Conservation (phyloP, 2,329 filamentous ascomycete genomes). For the Chrysosporium keratinophilum region DNA sequence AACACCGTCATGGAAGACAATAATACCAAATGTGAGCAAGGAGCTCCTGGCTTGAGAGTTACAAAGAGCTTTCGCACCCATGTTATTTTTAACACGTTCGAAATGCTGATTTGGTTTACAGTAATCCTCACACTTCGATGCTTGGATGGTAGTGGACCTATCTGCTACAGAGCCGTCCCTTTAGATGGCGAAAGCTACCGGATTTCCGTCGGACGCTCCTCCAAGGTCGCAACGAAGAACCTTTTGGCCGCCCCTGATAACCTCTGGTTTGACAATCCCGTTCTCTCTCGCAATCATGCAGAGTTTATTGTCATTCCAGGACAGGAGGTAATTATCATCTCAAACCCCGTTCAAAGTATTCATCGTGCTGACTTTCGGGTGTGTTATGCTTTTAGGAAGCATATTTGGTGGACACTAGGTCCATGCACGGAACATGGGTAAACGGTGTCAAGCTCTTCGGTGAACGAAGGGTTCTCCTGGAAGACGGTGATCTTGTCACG, state of each 20-base stretch:
- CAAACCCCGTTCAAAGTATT: background rate
- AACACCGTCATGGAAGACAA: background rate
- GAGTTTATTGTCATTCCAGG: constrained; percentile 24
- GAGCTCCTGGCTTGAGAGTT: no score
- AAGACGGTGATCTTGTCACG: constrained; percentile 28
- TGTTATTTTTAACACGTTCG: no score
- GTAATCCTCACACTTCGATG: background rate
- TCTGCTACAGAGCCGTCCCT: constrained; percentile 18
- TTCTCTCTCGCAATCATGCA: constrained; percentile 40
- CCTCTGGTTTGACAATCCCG: constrained; percentile 38
- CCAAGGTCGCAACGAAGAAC: constrained; percentile 30
- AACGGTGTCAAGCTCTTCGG: constrained; percentile 38
- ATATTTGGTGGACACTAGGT: constrained; percentile 45
- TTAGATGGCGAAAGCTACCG: constrained; percentile 23
- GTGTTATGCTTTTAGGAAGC: constrained; percentile 28
- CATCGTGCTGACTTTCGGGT: background rate
- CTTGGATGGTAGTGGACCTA: background rate
- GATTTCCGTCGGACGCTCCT: constrained; percentile 34
- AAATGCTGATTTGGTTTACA: background rate
- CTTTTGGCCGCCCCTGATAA: constrained; percentile 31
- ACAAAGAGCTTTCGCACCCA: no score
- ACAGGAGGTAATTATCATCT: constrained; percentile 20
- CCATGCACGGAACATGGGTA: constrained; percentile 53
- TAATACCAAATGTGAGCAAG: background rate
- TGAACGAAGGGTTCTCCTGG: constrained; percentile 31